Evolutionary conservation across 164 flowering plant species (phyloP).

Genomic region (Taxillus chinensis): DNA sequence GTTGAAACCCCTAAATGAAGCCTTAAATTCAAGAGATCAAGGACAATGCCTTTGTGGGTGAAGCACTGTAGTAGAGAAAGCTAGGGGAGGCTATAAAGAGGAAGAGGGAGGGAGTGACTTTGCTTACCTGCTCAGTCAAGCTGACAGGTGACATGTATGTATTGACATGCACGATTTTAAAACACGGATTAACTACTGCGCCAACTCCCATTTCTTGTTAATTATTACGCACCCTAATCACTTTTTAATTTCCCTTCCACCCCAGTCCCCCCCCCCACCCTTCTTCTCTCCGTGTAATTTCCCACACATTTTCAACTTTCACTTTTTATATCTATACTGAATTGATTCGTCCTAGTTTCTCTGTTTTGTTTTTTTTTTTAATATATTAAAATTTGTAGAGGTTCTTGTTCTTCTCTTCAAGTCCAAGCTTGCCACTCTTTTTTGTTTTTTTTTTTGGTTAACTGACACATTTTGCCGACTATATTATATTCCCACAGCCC

Average conservation of each 20-base stretch:
- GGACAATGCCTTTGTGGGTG: slow-evolving; percentile 6
- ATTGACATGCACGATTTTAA: neutral
- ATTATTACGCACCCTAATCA: slow-evolving; percentile 44
- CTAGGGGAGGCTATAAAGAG: slow-evolving; percentile 12
- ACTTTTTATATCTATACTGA: neutral
- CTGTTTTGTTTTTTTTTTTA: too few relatives aligned
- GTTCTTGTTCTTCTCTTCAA: slow-evolving; percentile 64
- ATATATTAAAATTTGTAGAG: too few relatives aligned
- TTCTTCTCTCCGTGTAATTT: slow-evolving; percentile 22
- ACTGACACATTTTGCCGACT: slow-evolving; percentile 91
- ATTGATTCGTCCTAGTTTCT: too few relatives aligned
- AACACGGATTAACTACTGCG: neutral
- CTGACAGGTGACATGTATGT: slow-evolving; percentile 10
- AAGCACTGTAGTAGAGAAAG: neutral
- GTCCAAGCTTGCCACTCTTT: slow-evolving; percentile 40
- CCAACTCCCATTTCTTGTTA: slow-evolving; percentile 5
- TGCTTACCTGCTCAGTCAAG: slow-evolving; percentile 46
- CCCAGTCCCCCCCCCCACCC: too few relatives aligned
- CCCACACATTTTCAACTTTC: slow-evolving; percentile 1
- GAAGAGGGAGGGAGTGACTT: slow-evolving; percentile 15
- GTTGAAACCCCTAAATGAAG: slow-evolving; percentile 32
- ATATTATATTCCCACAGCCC: slow-evolving; percentile 31
- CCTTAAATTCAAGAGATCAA: slow-evolving; percentile 34
- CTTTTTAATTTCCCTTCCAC: slow-evolving; percentile 7
- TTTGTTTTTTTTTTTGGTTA: too few relatives aligned